These are phyloP conservation scores for Cystobasidium pallidum DNA, from an alignment of 1,284 basidiomycete species.

Conservation along the genomic window DNA sequence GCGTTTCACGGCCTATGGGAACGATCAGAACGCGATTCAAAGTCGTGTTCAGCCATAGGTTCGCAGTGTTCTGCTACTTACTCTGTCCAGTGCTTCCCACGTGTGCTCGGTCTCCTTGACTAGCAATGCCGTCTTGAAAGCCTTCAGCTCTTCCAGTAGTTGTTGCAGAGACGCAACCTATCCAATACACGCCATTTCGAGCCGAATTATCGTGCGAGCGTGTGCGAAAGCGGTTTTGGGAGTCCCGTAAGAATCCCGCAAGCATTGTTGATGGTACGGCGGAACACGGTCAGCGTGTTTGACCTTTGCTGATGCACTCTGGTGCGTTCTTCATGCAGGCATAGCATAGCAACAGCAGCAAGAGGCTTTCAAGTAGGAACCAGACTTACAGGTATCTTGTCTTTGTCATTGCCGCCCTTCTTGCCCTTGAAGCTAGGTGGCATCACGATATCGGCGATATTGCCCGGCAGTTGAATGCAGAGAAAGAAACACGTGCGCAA, in stretches of 20 bases:
- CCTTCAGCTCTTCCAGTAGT: constrained; percentile 60
- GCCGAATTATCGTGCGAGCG: background rate
- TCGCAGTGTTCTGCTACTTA: background rate
- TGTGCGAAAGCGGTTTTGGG: background rate
- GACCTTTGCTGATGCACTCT: background rate
- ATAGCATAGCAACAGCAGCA: background rate
- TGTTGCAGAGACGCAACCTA: constrained; percentile 37
- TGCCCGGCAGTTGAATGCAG: background rate
- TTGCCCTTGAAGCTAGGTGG: constrained; percentile 29
- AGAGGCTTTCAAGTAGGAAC: background rate
- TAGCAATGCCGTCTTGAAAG: constrained; percentile 60
- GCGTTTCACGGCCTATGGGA: constrained; percentile 59
- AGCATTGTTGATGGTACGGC: constrained; percentile 9
- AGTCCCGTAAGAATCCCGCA: background rate
- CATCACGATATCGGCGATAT: constrained; percentile 15
- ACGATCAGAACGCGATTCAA: background rate
- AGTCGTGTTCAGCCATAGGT: background rate
- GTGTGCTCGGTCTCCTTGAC: constrained; percentile 77
- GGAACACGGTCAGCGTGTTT: constrained; percentile 14
- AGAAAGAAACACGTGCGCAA: background rate
- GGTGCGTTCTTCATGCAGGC: background rate
- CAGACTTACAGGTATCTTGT: constrained; percentile 41
- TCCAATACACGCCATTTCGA: background rate
- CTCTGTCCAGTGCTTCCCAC: constrained; percentile 71
- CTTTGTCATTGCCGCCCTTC: constrained; percentile 28